These are phyloP conservation scores for Cutaneotrichosporon sp. DNA, from an alignment of 1,284 basidiomycete species.

Conservation along the genomic window DNA sequence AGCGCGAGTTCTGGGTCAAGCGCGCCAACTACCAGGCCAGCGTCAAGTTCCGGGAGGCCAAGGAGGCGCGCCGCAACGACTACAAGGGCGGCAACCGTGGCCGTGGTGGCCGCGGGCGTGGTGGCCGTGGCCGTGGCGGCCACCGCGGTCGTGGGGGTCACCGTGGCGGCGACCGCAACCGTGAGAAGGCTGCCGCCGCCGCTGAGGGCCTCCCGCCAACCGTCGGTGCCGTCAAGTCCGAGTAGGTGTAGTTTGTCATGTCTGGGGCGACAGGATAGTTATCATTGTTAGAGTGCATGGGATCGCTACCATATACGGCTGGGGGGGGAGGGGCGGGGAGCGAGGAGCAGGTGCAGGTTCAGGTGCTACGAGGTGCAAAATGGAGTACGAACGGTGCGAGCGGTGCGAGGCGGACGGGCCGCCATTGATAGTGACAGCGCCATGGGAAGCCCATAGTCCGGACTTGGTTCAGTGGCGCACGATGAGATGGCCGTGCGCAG, in stretches of 20 bases:
- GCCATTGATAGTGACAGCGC: too few relatives aligned
- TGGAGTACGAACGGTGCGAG: too few relatives aligned
- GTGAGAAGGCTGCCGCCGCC: slow-evolving; percentile 19
- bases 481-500: too few relatives aligned
- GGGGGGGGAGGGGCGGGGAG: background rate
- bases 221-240: slow-evolving; percentile 25
- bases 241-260: background rate
- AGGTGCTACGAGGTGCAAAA: too few relatives aligned
- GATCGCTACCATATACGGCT: background rate
- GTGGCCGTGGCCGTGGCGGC: slow-evolving; percentile 13
- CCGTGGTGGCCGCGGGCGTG: slow-evolving; percentile 35
- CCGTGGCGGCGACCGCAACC: slow-evolving; percentile 19
- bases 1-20: slow-evolving; percentile 75
- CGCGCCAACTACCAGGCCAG: slow-evolving; percentile 62
- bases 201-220: slow-evolving; percentile 33
- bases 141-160: slow-evolving; percentile 10
- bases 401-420: too few relatives aligned
- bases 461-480: too few relatives aligned
- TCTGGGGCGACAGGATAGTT: background rate
- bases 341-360: too few relatives aligned
- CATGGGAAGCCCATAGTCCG: too few relatives aligned
- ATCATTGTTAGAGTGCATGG: slow-evolving; percentile 6
- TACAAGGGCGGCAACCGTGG: slow-evolving; percentile 20
- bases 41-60: slow-evolving; percentile 60
- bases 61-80: slow-evolving; percentile 32